phyloP scores from a whole-genome alignment of 805 yeast genomes.

The Candida michaelii region DNA sequence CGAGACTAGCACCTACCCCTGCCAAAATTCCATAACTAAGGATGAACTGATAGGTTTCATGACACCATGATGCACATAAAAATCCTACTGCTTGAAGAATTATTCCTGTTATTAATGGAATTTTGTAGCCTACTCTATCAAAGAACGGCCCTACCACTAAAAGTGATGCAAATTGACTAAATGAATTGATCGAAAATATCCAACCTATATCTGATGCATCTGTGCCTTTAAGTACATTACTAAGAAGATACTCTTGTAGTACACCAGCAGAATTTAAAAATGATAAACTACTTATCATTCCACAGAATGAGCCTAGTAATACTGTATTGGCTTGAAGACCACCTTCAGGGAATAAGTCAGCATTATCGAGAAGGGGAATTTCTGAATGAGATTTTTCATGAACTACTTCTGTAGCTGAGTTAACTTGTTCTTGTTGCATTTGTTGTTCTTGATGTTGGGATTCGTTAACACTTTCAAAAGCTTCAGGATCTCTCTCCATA shows the following conservation, averaged over 20 bases:
- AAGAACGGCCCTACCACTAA: conserved; percentile 27
- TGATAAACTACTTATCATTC: conserved; percentile 25
- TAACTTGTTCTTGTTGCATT: too few relatives aligned
- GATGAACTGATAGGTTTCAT: conserved; percentile 24
- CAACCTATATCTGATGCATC: conserved; percentile 23
- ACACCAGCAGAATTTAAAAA: conserved; percentile 29
- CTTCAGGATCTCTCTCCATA: conserved; percentile 6
- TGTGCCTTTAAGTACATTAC: conserved; percentile 15
- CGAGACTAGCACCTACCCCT: conserved; percentile 25
- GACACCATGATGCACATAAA: conserved; percentile 21
- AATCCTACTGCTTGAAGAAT: conserved; percentile 20
- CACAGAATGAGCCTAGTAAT: conserved; percentile 25
- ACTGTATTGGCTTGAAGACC: conserved; percentile 21
- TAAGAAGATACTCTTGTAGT: conserved; percentile 20
- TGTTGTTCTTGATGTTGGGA: not conserved
- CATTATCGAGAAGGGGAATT: conserved; percentile 19
- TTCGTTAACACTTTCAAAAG: conserved; percentile 1
- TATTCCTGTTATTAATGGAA: conserved; percentile 22
- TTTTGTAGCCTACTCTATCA: conserved; percentile 24
- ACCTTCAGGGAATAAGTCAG: conserved; percentile 28
- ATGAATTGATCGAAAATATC: conserved; percentile 29
- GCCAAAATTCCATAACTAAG: conserved; percentile 24
- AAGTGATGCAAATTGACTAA: conserved; percentile 24
- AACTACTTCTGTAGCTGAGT: too few relatives aligned
- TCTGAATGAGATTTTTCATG: not conserved